phyloP scores from a whole-genome alignment of 106 monocot species.

The Vanilla planifolia region DNA sequence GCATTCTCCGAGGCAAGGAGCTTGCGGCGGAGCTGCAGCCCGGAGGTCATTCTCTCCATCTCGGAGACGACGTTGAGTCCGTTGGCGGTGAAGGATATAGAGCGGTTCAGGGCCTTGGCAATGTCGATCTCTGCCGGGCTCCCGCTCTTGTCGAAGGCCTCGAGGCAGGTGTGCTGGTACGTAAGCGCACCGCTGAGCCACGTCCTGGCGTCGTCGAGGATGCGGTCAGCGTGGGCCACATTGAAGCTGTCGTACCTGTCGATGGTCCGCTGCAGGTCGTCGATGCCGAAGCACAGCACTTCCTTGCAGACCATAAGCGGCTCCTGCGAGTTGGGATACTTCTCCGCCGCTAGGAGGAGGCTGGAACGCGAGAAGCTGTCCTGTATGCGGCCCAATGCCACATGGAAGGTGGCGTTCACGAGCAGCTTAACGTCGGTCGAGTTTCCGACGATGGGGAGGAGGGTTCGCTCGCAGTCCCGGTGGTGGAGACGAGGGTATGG shows the following conservation, averaged over 20 bases:
- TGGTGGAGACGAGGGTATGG: too few relatives aligned
- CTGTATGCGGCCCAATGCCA: slow-evolving; percentile 18
- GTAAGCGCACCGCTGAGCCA: slow-evolving; percentile 36
- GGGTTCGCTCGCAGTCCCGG: neutral
- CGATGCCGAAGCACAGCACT: slow-evolving; percentile 29
- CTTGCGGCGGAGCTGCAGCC: slow-evolving; percentile 15
- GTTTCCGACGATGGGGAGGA: slow-evolving; percentile 26
- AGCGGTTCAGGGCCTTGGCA: neutral
- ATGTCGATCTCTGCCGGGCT: neutral
- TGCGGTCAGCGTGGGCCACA: neutral
- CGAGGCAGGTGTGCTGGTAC: slow-evolving; percentile 33
- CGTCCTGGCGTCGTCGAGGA: slow-evolving; percentile 19
- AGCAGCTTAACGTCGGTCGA: slow-evolving; percentile 38
- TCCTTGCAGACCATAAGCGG: slow-evolving; percentile 38
- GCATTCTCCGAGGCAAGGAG: neutral
- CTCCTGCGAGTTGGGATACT: slow-evolving; percentile 15
- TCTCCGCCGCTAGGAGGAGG: slow-evolving; percentile 3
- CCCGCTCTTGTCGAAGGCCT: slow-evolving; percentile 13
- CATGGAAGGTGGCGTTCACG: too few relatives aligned
- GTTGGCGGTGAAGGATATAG: slow-evolving; percentile 8
- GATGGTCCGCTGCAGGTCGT: slow-evolving; percentile 14
- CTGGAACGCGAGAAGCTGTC: slow-evolving; percentile 13
- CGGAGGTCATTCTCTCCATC: slow-evolving; percentile 15
- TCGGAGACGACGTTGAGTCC: slow-evolving; percentile 12
- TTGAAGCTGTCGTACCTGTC: slow-evolving; percentile 7